Base-by-base conservation (phyloP, 1,284 basidiomycete genomes). In the Sporisorium exsertum region DNA sequence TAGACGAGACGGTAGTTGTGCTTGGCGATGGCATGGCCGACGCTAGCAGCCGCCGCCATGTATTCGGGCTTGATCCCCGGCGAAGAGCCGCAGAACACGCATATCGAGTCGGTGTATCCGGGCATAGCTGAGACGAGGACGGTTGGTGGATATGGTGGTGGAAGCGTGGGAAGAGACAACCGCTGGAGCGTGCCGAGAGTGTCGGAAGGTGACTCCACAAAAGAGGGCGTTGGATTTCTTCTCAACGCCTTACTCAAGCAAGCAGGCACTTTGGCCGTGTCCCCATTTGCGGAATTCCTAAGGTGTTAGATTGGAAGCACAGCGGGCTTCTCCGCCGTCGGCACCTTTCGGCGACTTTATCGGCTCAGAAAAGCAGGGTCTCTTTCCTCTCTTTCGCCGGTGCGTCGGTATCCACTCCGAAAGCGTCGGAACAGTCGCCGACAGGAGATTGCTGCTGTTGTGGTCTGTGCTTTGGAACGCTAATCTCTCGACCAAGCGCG, bases 1-100 rank as follows among this genome's bases (percentile, higher is more conserved):
- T 97, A 97, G 1, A 97, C 89, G 27, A 97, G 88, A 4, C 91
- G 89, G 15, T 91, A 88, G 5, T 88, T 87, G n/a, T 89, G 86
- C 27, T 86, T 86, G 2, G 91, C 93, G 26, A 96, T 87, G 0
- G 93, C 92, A 54, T 87, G 86, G 43, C 93, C 95, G 15, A 97
- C 84, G 27, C 92, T 92, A 91, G 84, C 63, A 3, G 62, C 84
- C 0, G 78, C 78, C 1, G 71, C 63, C 62, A 77, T 66, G 54
- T 81, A 86, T 20, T 66, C 64, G 27, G 80, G 79, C 42, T 79
- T 70, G 20, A 49, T 67, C 16, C 85, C 85, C 0, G 81, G 78
- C 20, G 78, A 78, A 0, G 82, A 80, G 50, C 85, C 85, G 79
- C 85, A 86, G 52, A 86, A 86, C 47, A 86, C 84, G 42, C 83